Evolutionary conservation across 345 rosid species (phyloP).

Genomic region (Cardamine chenopodiifolia): DNA sequence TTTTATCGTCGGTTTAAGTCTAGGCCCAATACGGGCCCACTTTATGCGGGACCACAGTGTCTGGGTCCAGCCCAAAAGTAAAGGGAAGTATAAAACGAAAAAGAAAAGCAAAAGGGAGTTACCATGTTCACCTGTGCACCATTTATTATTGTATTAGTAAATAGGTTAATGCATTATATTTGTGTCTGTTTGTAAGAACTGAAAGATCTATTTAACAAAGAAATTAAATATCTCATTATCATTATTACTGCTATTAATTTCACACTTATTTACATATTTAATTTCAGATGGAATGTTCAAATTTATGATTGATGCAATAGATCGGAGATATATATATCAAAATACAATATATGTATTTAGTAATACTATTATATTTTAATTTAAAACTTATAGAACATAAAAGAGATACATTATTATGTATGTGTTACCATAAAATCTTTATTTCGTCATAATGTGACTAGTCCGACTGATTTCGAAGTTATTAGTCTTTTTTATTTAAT

Average conservation of each 20-base stretch:
- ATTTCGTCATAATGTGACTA: neutral
- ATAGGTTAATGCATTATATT: constrained; percentile 12
- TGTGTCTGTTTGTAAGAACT: neutral
- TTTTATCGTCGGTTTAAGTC: constrained; percentile 19
- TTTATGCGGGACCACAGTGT: constrained; percentile 29
- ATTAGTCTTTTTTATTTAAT: neutral
- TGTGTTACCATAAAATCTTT: neutral
- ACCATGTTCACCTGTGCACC: constrained; percentile 26
- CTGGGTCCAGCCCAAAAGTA: constrained; percentile 41
- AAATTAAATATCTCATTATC: neutral
- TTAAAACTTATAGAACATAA: neutral
- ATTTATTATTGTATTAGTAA: constrained; percentile 5
- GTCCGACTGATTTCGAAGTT: neutral
- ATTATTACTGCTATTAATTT: neutral
- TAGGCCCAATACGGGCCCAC: constrained; percentile 27
- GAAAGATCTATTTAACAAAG: neutral
- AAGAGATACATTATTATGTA: too few species aligned
- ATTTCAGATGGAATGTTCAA: neutral
- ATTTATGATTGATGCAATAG: constrained; percentile 6
- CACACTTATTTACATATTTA: constrained; percentile 5
- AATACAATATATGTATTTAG: too few species aligned
- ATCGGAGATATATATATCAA: neutral
- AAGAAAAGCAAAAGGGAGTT: constrained; percentile 21
- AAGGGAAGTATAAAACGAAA: constrained; percentile 10
- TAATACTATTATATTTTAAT: neutral